These are phyloP conservation scores for Neurospora hispaniola DNA, from an alignment of 495 filamentous ascomycete genomes.

Conservation along the genomic window DNA sequence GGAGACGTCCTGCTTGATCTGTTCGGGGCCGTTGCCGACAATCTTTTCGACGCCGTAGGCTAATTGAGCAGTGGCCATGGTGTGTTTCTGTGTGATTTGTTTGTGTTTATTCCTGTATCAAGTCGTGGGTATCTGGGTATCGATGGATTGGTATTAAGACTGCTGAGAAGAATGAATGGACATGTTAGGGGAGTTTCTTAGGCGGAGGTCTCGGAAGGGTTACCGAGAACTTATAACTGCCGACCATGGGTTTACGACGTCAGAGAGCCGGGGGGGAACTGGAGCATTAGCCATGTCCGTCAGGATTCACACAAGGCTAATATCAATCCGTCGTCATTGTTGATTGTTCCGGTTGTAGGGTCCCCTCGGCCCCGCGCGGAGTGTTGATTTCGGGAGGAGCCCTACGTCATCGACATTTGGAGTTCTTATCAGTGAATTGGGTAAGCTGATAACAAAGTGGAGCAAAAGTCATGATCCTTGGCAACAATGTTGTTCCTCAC, in stretches of 20 bases:
- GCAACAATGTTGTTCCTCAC: neutral
- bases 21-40: conserved; percentile 52
- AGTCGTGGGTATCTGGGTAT: neutral
- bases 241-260: neutral
- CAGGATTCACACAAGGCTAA: neutral
- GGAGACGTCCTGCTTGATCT: conserved; percentile 49
- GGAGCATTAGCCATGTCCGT: neutral
- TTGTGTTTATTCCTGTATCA: neutral
- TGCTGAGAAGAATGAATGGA: too few relatives aligned
- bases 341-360: neutral
- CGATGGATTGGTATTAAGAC: neutral
- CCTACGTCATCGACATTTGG: neutral
- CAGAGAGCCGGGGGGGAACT: neutral
- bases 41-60: conserved; percentile 54
- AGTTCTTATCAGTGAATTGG: neutral
- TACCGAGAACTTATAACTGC: neutral
- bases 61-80: conserved; percentile 50
- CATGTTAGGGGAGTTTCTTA: too few relatives aligned
- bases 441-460: neutral
- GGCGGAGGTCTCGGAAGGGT: neutral
- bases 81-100: neutral
- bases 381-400: neutral
- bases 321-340: neutral
- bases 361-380: neutral
- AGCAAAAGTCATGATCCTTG: neutral